Conservation (phyloP, 2,329 filamentous ascomycete species). For the Fusarium udum region DNA sequence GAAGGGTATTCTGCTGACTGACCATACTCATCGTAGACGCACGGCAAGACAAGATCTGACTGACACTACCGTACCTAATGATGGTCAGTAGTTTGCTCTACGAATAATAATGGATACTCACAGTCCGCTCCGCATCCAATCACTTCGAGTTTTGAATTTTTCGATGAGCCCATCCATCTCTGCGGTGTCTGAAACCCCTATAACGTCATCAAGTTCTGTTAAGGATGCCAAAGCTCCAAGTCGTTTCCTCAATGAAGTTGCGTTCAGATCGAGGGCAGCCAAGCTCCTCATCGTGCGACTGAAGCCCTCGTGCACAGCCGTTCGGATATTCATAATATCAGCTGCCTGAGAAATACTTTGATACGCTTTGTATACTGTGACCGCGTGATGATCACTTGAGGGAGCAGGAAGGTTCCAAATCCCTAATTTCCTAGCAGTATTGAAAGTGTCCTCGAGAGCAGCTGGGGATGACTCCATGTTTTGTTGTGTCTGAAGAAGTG, state of each 20-base stretch:
- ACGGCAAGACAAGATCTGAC: conserved; percentile 82
- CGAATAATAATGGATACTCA: conserved; percentile 53
- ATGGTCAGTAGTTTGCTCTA: conserved; percentile 14
- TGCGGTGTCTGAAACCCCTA: conserved; percentile 67
- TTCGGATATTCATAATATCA: conserved; percentile 62
- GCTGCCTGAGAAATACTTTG: conserved; percentile 78
- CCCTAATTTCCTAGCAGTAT: conserved; percentile 82
- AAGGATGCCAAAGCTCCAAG: conserved; percentile 75
- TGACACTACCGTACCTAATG: conserved; percentile 76
- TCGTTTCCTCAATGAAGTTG: conserved; percentile 62
- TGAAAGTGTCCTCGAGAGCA: conserved; percentile 77
- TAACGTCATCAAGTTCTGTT: conserved; percentile 81
- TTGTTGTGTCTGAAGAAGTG: conserved; percentile 75
- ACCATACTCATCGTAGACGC: conserved; percentile 85
- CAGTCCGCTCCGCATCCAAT: conserved; percentile 87
- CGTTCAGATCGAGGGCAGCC: conserved; percentile 58
- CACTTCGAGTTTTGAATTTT: conserved; percentile 70
- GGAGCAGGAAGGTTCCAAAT: conserved; percentile 92
- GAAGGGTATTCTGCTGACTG: conserved; percentile 73
- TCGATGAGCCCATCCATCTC: conserved; percentile 71
- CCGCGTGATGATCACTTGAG: conserved; percentile 68
- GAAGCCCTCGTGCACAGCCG: conserved; percentile 71
- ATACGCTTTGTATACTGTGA: conserved; percentile 81
- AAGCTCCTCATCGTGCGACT: conserved; percentile 68
- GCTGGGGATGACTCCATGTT: conserved; percentile 65